phyloP scores from a whole-genome alignment of 495 filamentous ascomycete species.

The Extremus antarcticus region DNA sequence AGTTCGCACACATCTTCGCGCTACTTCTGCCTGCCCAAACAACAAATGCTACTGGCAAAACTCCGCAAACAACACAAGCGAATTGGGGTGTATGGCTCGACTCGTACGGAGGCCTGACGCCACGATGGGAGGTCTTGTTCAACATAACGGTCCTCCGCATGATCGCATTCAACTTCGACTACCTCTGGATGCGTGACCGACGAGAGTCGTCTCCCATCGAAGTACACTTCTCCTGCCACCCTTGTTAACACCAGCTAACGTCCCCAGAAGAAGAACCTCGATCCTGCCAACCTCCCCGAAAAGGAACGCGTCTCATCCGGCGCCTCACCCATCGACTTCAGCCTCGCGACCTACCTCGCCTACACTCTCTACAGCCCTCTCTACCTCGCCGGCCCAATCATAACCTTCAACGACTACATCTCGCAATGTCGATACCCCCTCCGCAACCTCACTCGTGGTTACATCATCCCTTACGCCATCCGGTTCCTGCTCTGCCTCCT shows the following conservation, averaged over 20 bases:
- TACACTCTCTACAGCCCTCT: slow-evolving; percentile 87
- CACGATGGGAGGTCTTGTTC: slow-evolving; percentile 90
- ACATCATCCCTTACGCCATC: slow-evolving; percentile 67
- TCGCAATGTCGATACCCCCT: slow-evolving; percentile 68
- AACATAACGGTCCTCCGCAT: slow-evolving; percentile 89
- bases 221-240: slow-evolving; percentile 41
- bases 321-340: slow-evolving; percentile 57
- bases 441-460: slow-evolving; percentile 45
- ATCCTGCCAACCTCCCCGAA: slow-evolving; percentile 74
- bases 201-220: slow-evolving; percentile 60
- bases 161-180: slow-evolving; percentile 95
- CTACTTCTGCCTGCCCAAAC: slow-evolving; percentile 36
- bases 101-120: slow-evolving; percentile 64
- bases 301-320: slow-evolving; percentile 72
- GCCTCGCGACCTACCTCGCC: slow-evolving; percentile 72
- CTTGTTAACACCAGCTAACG: slow-evolving; percentile 40
- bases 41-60: slow-evolving; percentile 26
- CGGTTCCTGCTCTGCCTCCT: slow-evolving; percentile 74
- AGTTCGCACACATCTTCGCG: slow-evolving; percentile 48
- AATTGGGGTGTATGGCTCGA: slow-evolving; percentile 60
- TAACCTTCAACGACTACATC: slow-evolving; percentile 98
- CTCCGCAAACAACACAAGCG: slow-evolving; percentile 29
- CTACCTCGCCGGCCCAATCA: slow-evolving; percentile 83
- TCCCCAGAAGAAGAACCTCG: slow-evolving; percentile 95
- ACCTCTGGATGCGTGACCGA: slow-evolving; percentile 78